Base-by-base conservation (phyloP, 257 asterid species). In the Solanum clarkiae region DNA sequence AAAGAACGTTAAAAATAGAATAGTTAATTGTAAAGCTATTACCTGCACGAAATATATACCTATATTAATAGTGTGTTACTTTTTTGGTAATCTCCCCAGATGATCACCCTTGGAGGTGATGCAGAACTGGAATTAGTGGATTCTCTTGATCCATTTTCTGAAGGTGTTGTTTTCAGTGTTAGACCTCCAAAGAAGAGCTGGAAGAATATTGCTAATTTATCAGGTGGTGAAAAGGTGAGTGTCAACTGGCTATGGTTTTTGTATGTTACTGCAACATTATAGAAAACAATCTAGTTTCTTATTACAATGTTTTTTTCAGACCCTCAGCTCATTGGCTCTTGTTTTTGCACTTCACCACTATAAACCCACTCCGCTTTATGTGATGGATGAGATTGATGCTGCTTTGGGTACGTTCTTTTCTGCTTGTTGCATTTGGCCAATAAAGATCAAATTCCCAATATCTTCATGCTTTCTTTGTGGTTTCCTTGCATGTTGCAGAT, bases 121-220 rank as follows among this genome's bases (percentile, higher is more conserved):
- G 99, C 99, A 36, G 99, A 96, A 84, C 97, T 96, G 14, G 99
- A 96, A 91, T 84, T 96, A 77, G 97, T 96, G 10, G 99, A 96
- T 90, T 96, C 99, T 60, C 90, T 96, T 89, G 99, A 96, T 92
- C 99, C 99, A 44, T 96, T 96, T 85, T 96, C 99, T 20, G 99
- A 97, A 90, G 98, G 99, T 26, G 98, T 97, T 44, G 98, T 97
- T 83, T 97, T 97, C 88, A 97, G 99, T 81, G 98, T 97, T 47
- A 89, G 99, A 87, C 99, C 99, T 6, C 98, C 99, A 36, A 97
- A 97, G 88, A 97, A 97, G 92, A 97, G 99, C 93, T 95, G 99
- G 99, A 97, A 97, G 87, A 97, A 95, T 87, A 97, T 97, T 56
- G 96, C 99, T 8, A 97, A 97, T 90, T 90, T 97, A 88, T 97